Base-by-base conservation (phyloP, 768 basidiomycete species). In the Naganishia antarctica region DNA sequence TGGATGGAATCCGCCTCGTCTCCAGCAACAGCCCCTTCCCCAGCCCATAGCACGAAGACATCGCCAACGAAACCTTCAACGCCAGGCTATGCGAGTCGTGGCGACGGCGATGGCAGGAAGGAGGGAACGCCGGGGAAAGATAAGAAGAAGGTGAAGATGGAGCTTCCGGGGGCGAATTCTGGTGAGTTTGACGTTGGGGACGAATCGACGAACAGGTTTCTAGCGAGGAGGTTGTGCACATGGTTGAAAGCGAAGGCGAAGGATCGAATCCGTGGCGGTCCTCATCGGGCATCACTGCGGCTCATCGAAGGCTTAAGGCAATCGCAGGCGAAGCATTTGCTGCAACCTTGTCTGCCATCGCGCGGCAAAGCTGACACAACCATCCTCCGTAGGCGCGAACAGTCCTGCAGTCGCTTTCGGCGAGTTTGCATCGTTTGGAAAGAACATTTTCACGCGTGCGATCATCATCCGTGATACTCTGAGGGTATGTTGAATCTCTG, bases 381-480 rank as follows among this genome's bases (percentile, higher is more conserved):
- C n/a, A n/a, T 34, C 50, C 53, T 11, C 32, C 34, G n/a, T n/a
- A 44, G 43, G 43, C 11, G 11, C 43, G 6, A 44, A 44, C 18
- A 44, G 43, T 44, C 53, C 53, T 12, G 37, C 53, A 23, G 53
- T 57, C 7, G 53, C 53, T 0, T 57, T 57, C 40, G 53, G 53
- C 23, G 53, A 57, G 23, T 57, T 57, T 21, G 53, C 53, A 12
- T 57, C 53, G 53, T 57, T 57, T 25, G 53, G 53, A 37, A 37
- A 34, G 26, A 57, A 57, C 37, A 21, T 57, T 18, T 57, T 57
- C 40, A 57, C 53, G 4, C 53, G 53, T 1, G 53, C 53, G 34
- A 57, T 57, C 37, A 57, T 57, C n/a, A 57, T 57, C 53, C 32
- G 53, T 32, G 53, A 57, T 16, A 57, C 53, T 1, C 23, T 57